Percentiles rank a stretch among this genome's conserved stretches.
Evolutionary conservation across 169 alveolate genomes (phyloP).

Genomic region (Babesia microti): DNA sequence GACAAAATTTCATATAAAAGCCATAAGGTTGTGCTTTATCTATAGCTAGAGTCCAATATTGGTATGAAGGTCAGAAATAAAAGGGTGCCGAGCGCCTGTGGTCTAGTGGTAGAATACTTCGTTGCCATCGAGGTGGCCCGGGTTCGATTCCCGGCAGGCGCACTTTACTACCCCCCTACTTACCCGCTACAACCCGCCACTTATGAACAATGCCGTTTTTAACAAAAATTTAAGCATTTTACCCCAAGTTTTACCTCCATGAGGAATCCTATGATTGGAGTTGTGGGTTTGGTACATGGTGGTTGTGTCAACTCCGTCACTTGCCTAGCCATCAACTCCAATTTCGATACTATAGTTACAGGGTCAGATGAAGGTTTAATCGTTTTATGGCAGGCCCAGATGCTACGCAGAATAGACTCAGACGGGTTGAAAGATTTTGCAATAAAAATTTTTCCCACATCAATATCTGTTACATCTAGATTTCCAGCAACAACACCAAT

Average conservation of each 20-base stretch:
- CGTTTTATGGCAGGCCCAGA: conserved; percentile 25
- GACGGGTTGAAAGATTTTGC: neutral
- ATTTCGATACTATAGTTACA: conserved; percentile 15
- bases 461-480: conserved; percentile 15
- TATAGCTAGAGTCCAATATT: too few relatives aligned
- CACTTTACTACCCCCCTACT: too few relatives aligned
- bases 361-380: conserved; percentile 38
- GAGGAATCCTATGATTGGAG: too few relatives aligned
- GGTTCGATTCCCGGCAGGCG: conserved; percentile 98
- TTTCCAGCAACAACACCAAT: conserved; percentile 41
- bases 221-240: too few relatives aligned
- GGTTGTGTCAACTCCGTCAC: too few relatives aligned
- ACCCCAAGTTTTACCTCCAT: too few relatives aligned
- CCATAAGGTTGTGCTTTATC: too few relatives aligned
- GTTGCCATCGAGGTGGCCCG: conserved; percentile 98
- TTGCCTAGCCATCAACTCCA: conserved; percentile 17
- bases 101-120: conserved; percentile 95
- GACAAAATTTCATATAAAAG: too few relatives aligned
- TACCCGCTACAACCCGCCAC: too few relatives aligned
- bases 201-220: too few relatives aligned
- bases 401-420: conserved; percentile 1
- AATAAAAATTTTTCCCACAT: conserved; percentile 4
- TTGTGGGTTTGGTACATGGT: too few relatives aligned
- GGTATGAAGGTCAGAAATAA: too few relatives aligned
- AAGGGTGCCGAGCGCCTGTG: conserved; percentile 84